phyloP scores from a whole-genome alignment of 2,329 filamentous ascomycete genomes.

The Calonectria multiphialidica region DNA sequence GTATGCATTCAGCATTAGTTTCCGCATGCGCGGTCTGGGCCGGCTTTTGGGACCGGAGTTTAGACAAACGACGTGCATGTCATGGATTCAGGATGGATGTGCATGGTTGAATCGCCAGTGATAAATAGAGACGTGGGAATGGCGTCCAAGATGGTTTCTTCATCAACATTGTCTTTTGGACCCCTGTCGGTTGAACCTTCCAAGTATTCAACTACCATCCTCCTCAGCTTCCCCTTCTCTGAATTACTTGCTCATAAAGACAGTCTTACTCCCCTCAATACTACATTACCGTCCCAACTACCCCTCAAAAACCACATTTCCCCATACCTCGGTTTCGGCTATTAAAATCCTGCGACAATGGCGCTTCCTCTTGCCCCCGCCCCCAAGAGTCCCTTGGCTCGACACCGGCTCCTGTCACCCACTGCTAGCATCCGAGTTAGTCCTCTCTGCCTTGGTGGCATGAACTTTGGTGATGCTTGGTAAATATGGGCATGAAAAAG shows the following conservation, averaged over 20 bases:
- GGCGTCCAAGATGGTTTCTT: not conserved
- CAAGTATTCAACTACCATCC: not conserved
- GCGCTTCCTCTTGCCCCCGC: slow-evolving; percentile 55
- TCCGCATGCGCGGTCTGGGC: not conserved
- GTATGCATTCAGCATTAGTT: not conserved
- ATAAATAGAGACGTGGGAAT: slow-evolving; percentile 17
- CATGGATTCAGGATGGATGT: not conserved
- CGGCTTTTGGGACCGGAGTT: slow-evolving; percentile 28
- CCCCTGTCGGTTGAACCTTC: slow-evolving; percentile 18
- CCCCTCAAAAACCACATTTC: not conserved
- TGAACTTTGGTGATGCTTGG: slow-evolving; percentile 74
- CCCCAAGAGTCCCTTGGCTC: slow-evolving; percentile 70
- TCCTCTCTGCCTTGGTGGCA: slow-evolving; percentile 73
- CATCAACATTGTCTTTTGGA: not conserved
- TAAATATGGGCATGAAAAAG: slow-evolving; percentile 20
- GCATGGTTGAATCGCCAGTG: not conserved
- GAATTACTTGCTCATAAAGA: not conserved
- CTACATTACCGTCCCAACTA: not conserved
- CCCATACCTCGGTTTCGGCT: not conserved
- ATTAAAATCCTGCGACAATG: slow-evolving; percentile 23
- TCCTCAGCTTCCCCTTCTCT: not conserved
- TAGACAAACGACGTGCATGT: slow-evolving; percentile 10
- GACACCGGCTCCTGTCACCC: slow-evolving; percentile 76
- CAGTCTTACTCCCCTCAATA: not conserved
- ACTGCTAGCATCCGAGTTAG: slow-evolving; percentile 75